Evolutionary conservation across 1,284 basidiomycete genomes (phyloP).

Genomic region (Termitomyces sp.): DNA sequence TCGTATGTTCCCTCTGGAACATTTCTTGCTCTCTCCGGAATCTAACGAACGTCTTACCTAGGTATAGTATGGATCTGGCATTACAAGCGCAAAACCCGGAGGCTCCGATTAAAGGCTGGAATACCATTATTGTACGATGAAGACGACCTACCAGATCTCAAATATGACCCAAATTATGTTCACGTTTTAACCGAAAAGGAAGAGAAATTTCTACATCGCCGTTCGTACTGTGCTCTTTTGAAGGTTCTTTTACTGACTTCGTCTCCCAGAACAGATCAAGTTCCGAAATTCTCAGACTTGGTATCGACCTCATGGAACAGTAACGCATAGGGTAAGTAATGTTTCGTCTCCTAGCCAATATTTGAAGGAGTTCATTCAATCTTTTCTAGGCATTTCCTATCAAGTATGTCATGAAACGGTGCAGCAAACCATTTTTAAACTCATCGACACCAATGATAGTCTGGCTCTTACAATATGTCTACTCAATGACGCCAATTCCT

Average conservation of each 20-base stretch:
- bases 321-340: conserved; percentile 65
- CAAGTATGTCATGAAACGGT: conserved; percentile 36
- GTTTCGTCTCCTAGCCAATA: background rate
- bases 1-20: conserved; percentile 39
- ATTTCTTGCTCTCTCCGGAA: background rate
- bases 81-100: conserved; percentile 56
- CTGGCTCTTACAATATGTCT: conserved; percentile 60
- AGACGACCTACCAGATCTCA: conserved; percentile 76
- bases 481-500: conserved; percentile 75
- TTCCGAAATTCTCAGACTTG: conserved; percentile 74
- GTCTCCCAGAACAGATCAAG: conserved; percentile 54
- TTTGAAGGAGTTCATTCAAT: conserved; percentile 5
- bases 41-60: conserved; percentile 22
- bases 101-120: conserved; percentile 52
- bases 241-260: background rate
- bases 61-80: conserved; percentile 73
- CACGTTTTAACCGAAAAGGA: conserved; percentile 72
- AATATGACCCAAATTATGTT: conserved; percentile 69
- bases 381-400: conserved; percentile 70
- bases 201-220: conserved; percentile 62
- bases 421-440: conserved; percentile 1
- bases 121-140: conserved; percentile 65
- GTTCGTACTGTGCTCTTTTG: conserved; percentile 32
- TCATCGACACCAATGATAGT: conserved; percentile 27
- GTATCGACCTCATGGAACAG: conserved; percentile 85